Evolutionary conservation across 805 yeast genomes (phyloP).

Genomic region (Lachancea meyersii): DNA sequence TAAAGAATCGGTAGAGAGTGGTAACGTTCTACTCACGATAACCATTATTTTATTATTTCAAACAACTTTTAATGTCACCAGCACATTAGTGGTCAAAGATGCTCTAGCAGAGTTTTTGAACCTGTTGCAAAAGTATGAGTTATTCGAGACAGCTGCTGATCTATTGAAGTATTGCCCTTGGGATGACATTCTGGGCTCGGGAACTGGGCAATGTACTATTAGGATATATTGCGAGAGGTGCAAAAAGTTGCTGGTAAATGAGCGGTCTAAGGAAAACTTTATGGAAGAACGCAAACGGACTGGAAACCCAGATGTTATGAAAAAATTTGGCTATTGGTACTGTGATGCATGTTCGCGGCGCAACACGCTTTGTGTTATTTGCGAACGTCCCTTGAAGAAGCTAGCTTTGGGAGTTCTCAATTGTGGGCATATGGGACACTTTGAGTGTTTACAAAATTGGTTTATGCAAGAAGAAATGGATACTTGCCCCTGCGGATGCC

Average conservation of each 20-base stretch:
- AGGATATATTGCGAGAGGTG: constrained; percentile 60
- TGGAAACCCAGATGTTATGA: constrained; percentile 30
- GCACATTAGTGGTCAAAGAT: constrained; percentile 24
- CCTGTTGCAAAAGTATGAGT: constrained; percentile 29
- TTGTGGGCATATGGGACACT: constrained; percentile 89
- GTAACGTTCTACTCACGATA: constrained; percentile 27
- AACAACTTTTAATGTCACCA: constrained; percentile 23
- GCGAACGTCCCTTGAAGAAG: constrained; percentile 73
- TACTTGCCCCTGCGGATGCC: constrained; percentile 75
- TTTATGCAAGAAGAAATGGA: constrained; percentile 53
- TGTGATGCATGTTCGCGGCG: constrained; percentile 63
- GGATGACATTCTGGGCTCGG: constrained; percentile 27
- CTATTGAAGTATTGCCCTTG: constrained; percentile 30
- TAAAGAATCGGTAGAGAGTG: constrained; percentile 28
- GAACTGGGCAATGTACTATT: constrained; percentile 34
- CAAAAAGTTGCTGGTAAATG: constrained; percentile 53
- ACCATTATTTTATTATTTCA: constrained; percentile 29
- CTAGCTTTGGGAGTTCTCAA: constrained; percentile 50
- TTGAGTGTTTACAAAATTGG: constrained; percentile 75
- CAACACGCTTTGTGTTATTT: constrained; percentile 67
- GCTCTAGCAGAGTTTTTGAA: constrained; percentile 28
- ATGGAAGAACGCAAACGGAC: constrained; percentile 20
- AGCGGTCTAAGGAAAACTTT: constrained; percentile 40
- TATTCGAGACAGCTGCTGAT: constrained; percentile 32
- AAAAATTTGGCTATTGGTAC: constrained; percentile 70